A percentile compares a stretch with the other conserved stretches of the same genome.
phyloP scores from a whole-genome alignment of 176 grass and related monocot species.

The Phyllostachys edulis region DNA sequence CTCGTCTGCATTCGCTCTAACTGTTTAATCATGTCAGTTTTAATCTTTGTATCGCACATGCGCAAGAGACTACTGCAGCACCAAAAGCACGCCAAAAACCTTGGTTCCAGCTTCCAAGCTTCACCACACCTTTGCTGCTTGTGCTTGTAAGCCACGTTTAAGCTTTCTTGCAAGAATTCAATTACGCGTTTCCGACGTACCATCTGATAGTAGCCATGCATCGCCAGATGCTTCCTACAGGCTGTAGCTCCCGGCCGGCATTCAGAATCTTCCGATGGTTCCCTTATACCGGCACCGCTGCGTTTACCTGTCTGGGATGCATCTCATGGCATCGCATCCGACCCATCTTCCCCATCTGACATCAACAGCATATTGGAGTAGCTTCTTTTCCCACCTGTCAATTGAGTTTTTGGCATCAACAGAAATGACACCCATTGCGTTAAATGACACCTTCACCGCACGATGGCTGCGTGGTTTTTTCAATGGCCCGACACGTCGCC shows the following conservation, averaged over 20 bases:
- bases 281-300: neutral
- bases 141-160: neutral
- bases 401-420: too few species aligned
- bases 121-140: neutral
- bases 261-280: neutral
- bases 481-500: too few species aligned
- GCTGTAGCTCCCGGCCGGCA: neutral
- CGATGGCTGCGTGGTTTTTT: too few species aligned
- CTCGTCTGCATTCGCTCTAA: neutral
- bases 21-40: too few species aligned
- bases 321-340: too few species aligned
- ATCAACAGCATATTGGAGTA: neutral
- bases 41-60: neutral
- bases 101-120: neutral
- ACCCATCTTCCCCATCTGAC: too few species aligned
- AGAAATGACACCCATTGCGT: too few species aligned
- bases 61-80: neutral
- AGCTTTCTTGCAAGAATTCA: neutral
- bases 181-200: neutral
- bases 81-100: neutral
- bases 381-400: too few species aligned
- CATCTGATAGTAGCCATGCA: neutral
- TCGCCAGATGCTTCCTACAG: neutral
- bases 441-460: too few species aligned
- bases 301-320: too few species aligned